Evolutionary conservation across 208 protist genomes (phyloP).

Genomic region (Leptomonas pyrrhocoris): DNA sequence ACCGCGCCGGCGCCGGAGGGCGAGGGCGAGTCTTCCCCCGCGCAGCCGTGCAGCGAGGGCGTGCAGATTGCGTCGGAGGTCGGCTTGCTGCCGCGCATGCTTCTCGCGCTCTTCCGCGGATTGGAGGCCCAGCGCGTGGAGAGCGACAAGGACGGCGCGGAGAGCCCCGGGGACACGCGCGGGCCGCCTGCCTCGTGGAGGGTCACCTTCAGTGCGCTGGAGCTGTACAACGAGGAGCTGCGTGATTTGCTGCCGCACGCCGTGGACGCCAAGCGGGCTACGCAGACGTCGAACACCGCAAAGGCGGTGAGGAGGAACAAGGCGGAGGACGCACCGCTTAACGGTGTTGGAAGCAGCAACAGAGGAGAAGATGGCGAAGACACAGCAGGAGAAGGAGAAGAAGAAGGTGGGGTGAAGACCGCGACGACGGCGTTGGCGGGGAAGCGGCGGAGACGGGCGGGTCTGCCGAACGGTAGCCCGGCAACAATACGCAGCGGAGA

Average conservation of each 20-base stretch:
- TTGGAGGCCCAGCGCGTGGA: slow-evolving; percentile 31
- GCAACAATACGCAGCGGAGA: not conserved
- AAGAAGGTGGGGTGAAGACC: too few species aligned
- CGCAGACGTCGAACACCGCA: not conserved
- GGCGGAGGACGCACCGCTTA: too few species aligned
- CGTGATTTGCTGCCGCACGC: slow-evolving; percentile 56
- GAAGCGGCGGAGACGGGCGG: too few species aligned
- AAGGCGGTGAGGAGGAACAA: not conserved
- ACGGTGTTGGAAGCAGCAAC: too few species aligned
- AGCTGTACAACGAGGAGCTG: slow-evolving; percentile 85
- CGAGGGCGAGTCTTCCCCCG: not conserved
- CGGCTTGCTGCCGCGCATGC: slow-evolving; percentile 55
- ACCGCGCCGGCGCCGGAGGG: too few species aligned
- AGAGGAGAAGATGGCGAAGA: slow-evolving; percentile 3
- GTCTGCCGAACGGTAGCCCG: too few species aligned
- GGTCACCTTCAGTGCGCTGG: slow-evolving; percentile 62
- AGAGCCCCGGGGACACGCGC: not conserved
- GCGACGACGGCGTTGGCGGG: too few species aligned
- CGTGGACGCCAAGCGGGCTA: not conserved
- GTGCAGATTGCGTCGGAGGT: slow-evolving; percentile 19
- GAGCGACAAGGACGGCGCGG: slow-evolving; percentile 1
- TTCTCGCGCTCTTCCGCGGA: slow-evolving; percentile 39
- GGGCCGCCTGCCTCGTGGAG: slow-evolving; percentile 12
- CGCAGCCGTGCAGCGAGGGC: not conserved
- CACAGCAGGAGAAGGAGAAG: not conserved